Base-by-base conservation (phyloP, 139 green algal genomes). In the Cymbomonas tetramitiformis region DNA sequence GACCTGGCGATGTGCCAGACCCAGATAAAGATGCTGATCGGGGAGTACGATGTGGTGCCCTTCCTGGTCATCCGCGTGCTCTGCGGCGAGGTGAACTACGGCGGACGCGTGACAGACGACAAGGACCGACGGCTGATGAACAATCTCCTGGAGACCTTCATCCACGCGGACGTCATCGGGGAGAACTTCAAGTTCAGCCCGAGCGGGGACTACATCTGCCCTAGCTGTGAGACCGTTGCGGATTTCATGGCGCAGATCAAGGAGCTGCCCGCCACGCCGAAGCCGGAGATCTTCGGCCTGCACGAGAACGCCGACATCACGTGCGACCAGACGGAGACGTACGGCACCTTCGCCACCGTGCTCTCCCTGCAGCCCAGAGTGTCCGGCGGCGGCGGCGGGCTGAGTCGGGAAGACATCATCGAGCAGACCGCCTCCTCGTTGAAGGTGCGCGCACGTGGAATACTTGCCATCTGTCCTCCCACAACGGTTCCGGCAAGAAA, bases 311-410 rank as follows among this genome's bases (percentile, higher is more conserved):
- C 72, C 0, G 71, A 79, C 56, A 82, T 80, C 58, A 82, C 71
- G n/a, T 82, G 72, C 48, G 74, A 82, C 64, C 71, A 79, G 68
- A 79, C 83, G 30, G 81, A 89, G 64, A 85, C 79, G n/a, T 85
- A 85, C 51, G 74, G 74, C 43, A 69, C 86, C 71, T 82, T 85
- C 24, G 65, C 58, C 1, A 87, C 81, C 2, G 58, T 88, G 54
- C 74, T 89, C 44, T 68, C 61, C 8, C 71, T 92, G 56, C 83
- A 89, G 67, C 83, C 83, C 31, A 66, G 79, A 25, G 63, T 79
- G 41, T 54, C 57, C 5, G 64, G 43, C 30, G 69, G 67, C 30
- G 61, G 21, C n/a, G 61, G 70, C 15, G n/a, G n/a, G n/a, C 24
- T 61, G 31, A 62, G 38, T 24, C 46, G 64, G 0, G 72, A 80